Percentiles rank a stretch among this genome's conserved stretches.
Conservation (phyloP, 192 early-diverging fungal species). For the Cladochytrium replicatum region DNA sequence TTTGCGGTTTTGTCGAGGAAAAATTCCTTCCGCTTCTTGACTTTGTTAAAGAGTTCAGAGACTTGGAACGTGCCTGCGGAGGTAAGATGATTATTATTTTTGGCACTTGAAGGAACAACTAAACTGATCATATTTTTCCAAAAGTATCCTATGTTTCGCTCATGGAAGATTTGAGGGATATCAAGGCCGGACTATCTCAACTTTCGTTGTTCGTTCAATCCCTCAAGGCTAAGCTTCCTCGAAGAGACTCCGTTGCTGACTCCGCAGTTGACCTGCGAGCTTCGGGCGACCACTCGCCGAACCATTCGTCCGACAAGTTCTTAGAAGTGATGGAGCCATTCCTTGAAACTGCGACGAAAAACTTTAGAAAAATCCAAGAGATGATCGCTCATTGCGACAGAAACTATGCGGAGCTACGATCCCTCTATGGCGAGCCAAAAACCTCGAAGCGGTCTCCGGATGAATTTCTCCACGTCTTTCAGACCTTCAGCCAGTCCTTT, state of each 20-base stretch:
- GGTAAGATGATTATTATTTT: slow-evolving; percentile 10
- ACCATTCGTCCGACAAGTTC: slow-evolving; percentile 7
- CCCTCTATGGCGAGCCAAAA: too few relatives aligned
- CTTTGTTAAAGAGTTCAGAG: slow-evolving; percentile 21
- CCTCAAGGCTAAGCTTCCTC: neutral
- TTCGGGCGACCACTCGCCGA: neutral
- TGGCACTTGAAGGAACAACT: neutral
- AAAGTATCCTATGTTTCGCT: slow-evolving; percentile 14
- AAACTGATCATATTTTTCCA: slow-evolving; percentile 2
- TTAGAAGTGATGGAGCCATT: slow-evolving; percentile 16
- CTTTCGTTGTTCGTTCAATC: slow-evolving; percentile 1
- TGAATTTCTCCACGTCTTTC: too few relatives aligned
- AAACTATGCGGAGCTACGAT: too few relatives aligned
- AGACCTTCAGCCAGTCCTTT: too few relatives aligned
- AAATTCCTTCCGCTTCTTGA: slow-evolving; percentile 22
- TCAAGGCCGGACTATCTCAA: slow-evolving; percentile 18
- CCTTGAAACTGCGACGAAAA: neutral
- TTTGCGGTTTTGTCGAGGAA: slow-evolving; percentile 26
- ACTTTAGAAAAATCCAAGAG: too few relatives aligned
- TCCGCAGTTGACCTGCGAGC: neutral
- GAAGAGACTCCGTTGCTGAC: neutral
- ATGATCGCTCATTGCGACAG: too few relatives aligned
- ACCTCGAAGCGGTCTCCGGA: too few relatives aligned
- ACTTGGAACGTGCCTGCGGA: slow-evolving; percentile 19
- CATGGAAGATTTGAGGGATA: slow-evolving; percentile 22